Evolutionary conservation across 1,284 basidiomycete species (phyloP), one percentile per base, ranked within the genome.

Genomic region (Gymnopus androsaceus): DNA sequence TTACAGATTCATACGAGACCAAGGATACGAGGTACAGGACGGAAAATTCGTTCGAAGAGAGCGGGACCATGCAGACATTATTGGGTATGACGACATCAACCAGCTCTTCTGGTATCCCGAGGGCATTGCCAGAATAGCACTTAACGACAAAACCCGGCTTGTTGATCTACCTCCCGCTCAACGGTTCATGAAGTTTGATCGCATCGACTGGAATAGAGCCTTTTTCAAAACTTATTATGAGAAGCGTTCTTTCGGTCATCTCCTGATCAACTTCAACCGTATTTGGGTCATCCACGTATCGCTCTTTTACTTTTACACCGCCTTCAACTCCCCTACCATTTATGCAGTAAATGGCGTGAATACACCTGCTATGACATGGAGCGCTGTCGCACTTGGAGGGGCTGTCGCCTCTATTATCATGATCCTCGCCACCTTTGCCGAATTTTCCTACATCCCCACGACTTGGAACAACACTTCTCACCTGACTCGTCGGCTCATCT

Each of bases 31-130:
- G 74, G 90, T 98, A 34, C 81, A 94, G 31, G 96, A 98, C 67
- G 95, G 95, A 51, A 95, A 95, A 73, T 98, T 97, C 70, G 88
- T 99, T 49, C 81, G 92, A 65, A 83, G 92, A 68, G 96, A 99
- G 78, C 82, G 82, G 68, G 96, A 99, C 67, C 97, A 98, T 70
- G 88, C 95, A 61, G 82, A 89, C 63, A 94, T 98, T 67, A 98
- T 99, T 68, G 97, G 96, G 11, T 99, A 99, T 69, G 96, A 99
- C 72, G 96, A 99, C 72, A 91, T 99, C 66, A 99, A 99, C 72
- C 96, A 99, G 72, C 78, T 99, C 44, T 99, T 99, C 75, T 99
- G 96, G 96, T 99, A 99, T 72, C 97, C 97, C 4, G 97, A 99
- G 67, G 97, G 97, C 38, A 96, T 99, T 66, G 91, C 94, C 27